A percentile compares a stretch with the other conserved stretches of the same genome.
These are phyloP conservation scores for Penicillium robsamsonii DNA, from an alignment of 495 filamentous ascomycete genomes.

Conservation along the genomic window DNA sequence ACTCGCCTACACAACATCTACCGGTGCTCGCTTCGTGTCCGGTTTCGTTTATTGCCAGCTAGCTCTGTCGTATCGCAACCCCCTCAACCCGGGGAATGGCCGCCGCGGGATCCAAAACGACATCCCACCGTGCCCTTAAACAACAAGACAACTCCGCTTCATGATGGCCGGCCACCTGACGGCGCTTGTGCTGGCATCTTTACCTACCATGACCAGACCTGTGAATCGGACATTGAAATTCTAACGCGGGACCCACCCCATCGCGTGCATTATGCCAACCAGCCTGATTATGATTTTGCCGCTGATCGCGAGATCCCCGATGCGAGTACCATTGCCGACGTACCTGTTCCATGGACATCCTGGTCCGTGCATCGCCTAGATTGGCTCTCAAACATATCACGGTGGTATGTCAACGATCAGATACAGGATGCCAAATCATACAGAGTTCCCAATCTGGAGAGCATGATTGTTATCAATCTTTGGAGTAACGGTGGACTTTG, in stretches of 20 bases:
- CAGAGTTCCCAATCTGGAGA: slow-evolving; percentile 58
- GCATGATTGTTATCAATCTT: slow-evolving; percentile 64
- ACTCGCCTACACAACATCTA: slow-evolving; percentile 52
- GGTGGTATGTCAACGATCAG: slow-evolving; percentile 65
- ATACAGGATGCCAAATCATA: slow-evolving; percentile 59
- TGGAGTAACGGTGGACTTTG: slow-evolving; percentile 75
- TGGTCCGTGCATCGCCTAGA: slow-evolving; percentile 75
- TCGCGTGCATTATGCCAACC: slow-evolving; percentile 70
- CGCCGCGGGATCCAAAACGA: slow-evolving; percentile 4
- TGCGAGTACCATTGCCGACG: slow-evolving; percentile 29
- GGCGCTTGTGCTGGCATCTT: slow-evolving; percentile 70
- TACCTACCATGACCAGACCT: slow-evolving; percentile 59
- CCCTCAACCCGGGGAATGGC: slow-evolving; percentile 4
- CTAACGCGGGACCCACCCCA: slow-evolving; percentile 57
- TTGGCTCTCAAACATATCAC: slow-evolving; percentile 60
- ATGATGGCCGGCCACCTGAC: slow-evolving; percentile 15
- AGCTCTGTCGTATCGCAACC: slow-evolving; percentile 17
- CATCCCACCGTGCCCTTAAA: not conserved
- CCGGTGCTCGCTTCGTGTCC: slow-evolving; percentile 62
- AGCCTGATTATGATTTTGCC: slow-evolving; percentile 54
- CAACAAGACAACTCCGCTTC: slow-evolving; percentile 2
- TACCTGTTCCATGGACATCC: slow-evolving; percentile 53
- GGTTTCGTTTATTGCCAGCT: slow-evolving; percentile 39
- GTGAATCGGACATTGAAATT: slow-evolving; percentile 79
- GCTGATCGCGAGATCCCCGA: slow-evolving; percentile 36